Base-by-base conservation (phyloP, 495 filamentous ascomycete species). In the Sphaerosporella brunnea region DNA sequence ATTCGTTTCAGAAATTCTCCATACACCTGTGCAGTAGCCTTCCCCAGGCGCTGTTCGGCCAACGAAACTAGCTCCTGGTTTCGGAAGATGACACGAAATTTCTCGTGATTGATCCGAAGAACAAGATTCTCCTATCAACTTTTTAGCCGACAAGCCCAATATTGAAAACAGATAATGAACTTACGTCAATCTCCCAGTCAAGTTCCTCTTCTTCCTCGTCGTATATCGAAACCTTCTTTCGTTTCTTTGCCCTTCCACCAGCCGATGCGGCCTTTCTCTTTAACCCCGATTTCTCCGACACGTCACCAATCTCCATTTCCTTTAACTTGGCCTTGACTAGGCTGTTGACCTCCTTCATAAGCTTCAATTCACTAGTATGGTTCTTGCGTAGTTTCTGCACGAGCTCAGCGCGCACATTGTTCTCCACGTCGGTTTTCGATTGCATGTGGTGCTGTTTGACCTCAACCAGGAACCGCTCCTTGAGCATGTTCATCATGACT, bases 101-200 rank as follows among this genome's bases (percentile, higher is more conserved):
- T 94, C 28, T 83, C 80, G 58, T 84, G 79, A 61, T 94, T 93
- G 20, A 95, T 69, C 23, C 82, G 77, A 37, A 96, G 66, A 18
- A 83, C 72, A 43, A 84, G 63, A 44, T 78, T 64, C 24, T 71
- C 64, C 54, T 56, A 16, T 18, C 20, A 10, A 13, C 1, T n/a
- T n/a, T n/a, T n/a, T n/a, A n/a, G n/a, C n/a, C n/a, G n/a, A n/a
- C n/a, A n/a, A n/a, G n/a, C n/a, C n/a, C n/a, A n/a, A n/a, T n/a
- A n/a, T n/a, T n/a, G n/a, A n/a, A n/a, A n/a, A n/a, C 3, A 24
- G 2, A 9, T 20, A n/a, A 21, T 2, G 13, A 49, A 61, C 63
- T 43, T 45, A 66, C 64, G 48, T 67, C 61, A 53, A 68, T 58
- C 47, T 61, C 58, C 48, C 51, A 61, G 3, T 61, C 58, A 3